A percentile compares a stretch with the other conserved stretches of the same genome.
Conservation (phyloP, 495 filamentous ascomycete genomes). For the Hyaloscypha finlandica region DNA sequence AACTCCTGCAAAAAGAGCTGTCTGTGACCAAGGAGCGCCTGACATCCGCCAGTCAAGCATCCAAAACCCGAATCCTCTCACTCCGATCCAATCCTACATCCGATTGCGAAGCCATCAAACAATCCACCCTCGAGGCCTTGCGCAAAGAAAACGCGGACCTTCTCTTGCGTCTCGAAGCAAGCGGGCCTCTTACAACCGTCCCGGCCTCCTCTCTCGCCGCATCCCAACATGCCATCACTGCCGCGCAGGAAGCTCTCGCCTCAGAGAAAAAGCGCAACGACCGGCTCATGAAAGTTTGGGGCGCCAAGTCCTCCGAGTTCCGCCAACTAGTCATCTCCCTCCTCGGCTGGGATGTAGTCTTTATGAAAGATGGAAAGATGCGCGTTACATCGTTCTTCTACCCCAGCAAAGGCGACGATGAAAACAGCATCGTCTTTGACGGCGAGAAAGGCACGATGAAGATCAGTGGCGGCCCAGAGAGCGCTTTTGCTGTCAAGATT, state of each 20-base stretch:
- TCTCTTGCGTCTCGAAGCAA: slow-evolving; percentile 67
- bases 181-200: slow-evolving; percentile 52
- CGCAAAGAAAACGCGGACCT: slow-evolving; percentile 84
- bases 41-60: slow-evolving; percentile 66
- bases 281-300: slow-evolving; percentile 88
- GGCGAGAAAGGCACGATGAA: slow-evolving; percentile 96
- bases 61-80: slow-evolving; percentile 82
- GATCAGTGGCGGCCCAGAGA: slow-evolving; percentile 85
- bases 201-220: slow-evolving; percentile 78
- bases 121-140: slow-evolving; percentile 72
- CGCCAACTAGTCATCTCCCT: slow-evolving; percentile 87
- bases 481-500: slow-evolving; percentile 82
- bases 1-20: slow-evolving; percentile 73
- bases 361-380: slow-evolving; percentile 91
- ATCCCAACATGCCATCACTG: slow-evolving; percentile 68
- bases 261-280: slow-evolving; percentile 82
- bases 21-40: slow-evolving; percentile 71
- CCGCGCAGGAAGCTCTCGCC: slow-evolving; percentile 70
- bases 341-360: slow-evolving; percentile 89
- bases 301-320: slow-evolving; percentile 85
- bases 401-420: slow-evolving; percentile 69
- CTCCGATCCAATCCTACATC: slow-evolving; percentile 89
- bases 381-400: slow-evolving; percentile 80
- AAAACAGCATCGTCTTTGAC: slow-evolving; percentile 95
- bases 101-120: slow-evolving; percentile 77